These are phyloP conservation scores for Talaromyces sp. DNA, from an alignment of 2,329 filamentous ascomycete species.

Conservation along the genomic window DNA sequence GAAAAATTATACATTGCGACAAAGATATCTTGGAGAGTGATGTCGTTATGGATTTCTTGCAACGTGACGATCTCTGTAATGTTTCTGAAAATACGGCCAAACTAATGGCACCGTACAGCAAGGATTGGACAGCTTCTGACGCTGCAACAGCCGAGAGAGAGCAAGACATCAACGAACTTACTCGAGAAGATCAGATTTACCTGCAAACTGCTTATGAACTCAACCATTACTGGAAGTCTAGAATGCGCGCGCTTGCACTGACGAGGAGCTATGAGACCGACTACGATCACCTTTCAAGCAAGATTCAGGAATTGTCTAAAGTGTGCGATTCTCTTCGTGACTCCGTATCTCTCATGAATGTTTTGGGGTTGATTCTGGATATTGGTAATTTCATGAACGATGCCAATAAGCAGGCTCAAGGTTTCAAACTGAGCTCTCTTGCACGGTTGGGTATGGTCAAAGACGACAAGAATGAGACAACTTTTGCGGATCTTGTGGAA, in stretches of 20 bases:
- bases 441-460: constrained; percentile 95
- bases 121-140: constrained; percentile 89
- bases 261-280: constrained; percentile 80
- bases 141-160: constrained; percentile 73
- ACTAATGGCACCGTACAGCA: constrained; percentile 89
- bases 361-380: constrained; percentile 89
- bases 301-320: constrained; percentile 76
- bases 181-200: constrained; percentile 92
- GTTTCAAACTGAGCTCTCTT: constrained; percentile 95
- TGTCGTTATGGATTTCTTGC: constrained; percentile 94
- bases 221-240: constrained; percentile 97
- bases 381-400: constrained; percentile 99
- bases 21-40: constrained; percentile 78
- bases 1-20: constrained; percentile 95
- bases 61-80: constrained; percentile 86
- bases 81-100: constrained; percentile 88
- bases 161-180: constrained; percentile 80
- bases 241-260: constrained; percentile 83
- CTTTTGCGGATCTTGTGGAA: constrained; percentile 91
- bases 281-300: constrained; percentile 84
- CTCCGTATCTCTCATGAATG: constrained; percentile 90
- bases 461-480: constrained; percentile 97
- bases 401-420: constrained; percentile 93
- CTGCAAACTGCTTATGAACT: constrained; percentile 88
- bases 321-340: constrained; percentile 87